Evolutionary conservation across 768 basidiomycete species (phyloP), one percentile per base, ranked within the genome.

Genomic region (Polyporus arcularius): DNA sequence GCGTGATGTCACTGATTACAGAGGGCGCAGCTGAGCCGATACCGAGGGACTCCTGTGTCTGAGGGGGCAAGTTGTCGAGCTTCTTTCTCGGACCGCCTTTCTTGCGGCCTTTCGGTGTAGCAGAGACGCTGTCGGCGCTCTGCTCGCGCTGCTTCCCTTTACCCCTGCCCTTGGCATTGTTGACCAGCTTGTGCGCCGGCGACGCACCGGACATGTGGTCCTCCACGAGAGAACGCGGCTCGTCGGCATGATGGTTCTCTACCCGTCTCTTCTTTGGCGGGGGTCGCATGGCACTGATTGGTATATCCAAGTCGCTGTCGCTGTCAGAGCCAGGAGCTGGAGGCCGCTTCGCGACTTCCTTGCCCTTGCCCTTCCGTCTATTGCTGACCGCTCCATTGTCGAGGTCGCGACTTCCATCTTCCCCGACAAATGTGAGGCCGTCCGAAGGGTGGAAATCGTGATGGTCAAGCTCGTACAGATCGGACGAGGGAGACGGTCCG

Each of bases 1-100:
- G 89, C 7, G 90, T 89, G 12, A 80, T 77, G 75, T 92, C 90
- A n/a, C 87, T 86, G 28, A 85, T 79, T 31, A 84, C 75, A 18
- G 83, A 82, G 16, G 71, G 72, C 2, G 85, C 83, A 45, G 83
- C 77, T 18, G 88, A 84, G 12, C 63, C 63, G 53, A 81, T 82
- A 42, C 76, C 80, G 60, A 80, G 66, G 72, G 79, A 66, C 72
- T 80, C 72, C 76, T 83, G 68, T 16, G 82, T 74, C 62, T 88
- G 88, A 32, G 79, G 74, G 39, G 79, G 74, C n/a, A 80, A 67
- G 0, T 67, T 77, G 46, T 84, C 85, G 9, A 75, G 69, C 67
- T 84, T 90, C 77, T 83, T 89, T 71, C 80, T 81, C 5, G 79
- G 75, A 12, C 77, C 80, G 32, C 79, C 70, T 70, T 78, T 89